Base-by-base conservation (phyloP, 805 yeast species). In the Ogataea corticis region DNA sequence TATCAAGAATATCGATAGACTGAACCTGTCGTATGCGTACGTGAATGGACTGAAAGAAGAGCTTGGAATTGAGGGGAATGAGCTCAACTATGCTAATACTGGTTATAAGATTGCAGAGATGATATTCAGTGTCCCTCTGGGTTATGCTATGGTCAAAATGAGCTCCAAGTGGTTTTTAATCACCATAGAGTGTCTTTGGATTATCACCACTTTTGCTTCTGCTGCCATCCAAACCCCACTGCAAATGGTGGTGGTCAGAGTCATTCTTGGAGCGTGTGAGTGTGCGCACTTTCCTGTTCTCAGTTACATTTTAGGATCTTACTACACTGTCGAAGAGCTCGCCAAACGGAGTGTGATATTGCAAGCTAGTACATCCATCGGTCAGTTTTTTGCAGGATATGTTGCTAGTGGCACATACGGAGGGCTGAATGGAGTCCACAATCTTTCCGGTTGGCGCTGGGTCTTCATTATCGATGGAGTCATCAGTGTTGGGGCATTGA, bases 381-480 rank as follows among this genome's bases (percentile, higher is more conserved):
- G 33, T 7, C 10, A 13, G 15, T 30, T 80, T 48, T 79, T 85
- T 7, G 72, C 83, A 3, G 84, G 86, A 28, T 74, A 79, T 48
- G 65, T 83, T 36, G 82, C 81, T 49, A 76, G 82, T 23, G 76
- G 81, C 7, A 71, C 79, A 27, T 74, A 66, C 46, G 54, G 68
- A 16, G 54, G 61, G 36, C 54, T 83, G 51, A 66, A 71, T 39
- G 84, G 82, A 17, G 63, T 54, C 5, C 57, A 60, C 38, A 85
- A 85, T 2, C 62, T 75, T 10, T 70, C 72, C 12, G 80, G 85
- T 10, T 83, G 88, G 88, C 68, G 79, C 65, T 83, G 87, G 87
- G 74, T 80, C 55, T 82, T 80, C 54, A 75, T 83, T 35, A 69
- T 83, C 45, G 85, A 81, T 57, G 82, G 82, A 10, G 58, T 76